Evolutionary conservation across 768 basidiomycete genomes (phyloP).

Genomic region (Boletus bicolor): DNA sequence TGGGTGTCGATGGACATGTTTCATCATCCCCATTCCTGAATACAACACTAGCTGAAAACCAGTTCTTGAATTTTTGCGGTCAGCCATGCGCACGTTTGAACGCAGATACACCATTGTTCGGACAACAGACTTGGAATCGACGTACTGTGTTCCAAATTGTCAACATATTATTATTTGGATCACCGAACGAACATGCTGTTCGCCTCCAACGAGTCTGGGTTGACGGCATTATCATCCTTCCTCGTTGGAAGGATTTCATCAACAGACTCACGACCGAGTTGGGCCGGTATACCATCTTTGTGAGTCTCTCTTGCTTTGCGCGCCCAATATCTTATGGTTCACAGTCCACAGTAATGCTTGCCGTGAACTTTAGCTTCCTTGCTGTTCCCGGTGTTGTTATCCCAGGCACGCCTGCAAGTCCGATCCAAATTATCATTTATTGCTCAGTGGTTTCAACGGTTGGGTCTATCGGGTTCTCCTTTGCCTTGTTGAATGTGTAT

Average conservation of each 20-base stretch:
- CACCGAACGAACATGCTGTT: constrained; percentile 8
- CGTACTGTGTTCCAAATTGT: neutral
- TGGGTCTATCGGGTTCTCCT: constrained; percentile 14
- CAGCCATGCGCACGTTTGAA: constrained; percentile 13
- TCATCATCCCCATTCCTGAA: neutral
- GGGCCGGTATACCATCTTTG: constrained; percentile 13
- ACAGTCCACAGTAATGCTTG: constrained; percentile 19
- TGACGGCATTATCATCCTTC: constrained; percentile 7
- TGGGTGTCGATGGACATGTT: neutral
- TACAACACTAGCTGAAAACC: constrained; percentile 5
- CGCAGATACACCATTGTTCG: constrained; percentile 9
- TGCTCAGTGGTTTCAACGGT: constrained; percentile 9
- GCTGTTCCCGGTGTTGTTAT: constrained; percentile 6
- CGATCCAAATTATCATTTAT: constrained; percentile 14
- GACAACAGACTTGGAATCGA: constrained; percentile 4
- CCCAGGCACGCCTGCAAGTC: neutral
- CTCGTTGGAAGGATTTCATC: constrained; percentile 12
- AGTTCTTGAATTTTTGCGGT: constrained; percentile 13
- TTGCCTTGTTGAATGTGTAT: constrained; percentile 10
- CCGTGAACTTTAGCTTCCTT: constrained; percentile 16
- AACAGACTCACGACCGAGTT: constrained; percentile 7
- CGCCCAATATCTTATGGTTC: neutral
- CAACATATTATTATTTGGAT: constrained; percentile 1
- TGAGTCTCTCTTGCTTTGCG: neutral
- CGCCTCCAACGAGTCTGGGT: constrained; percentile 15